Conservation (phyloP, 73 alveolate genomes). For the Tetrahymena thermophila region DNA sequence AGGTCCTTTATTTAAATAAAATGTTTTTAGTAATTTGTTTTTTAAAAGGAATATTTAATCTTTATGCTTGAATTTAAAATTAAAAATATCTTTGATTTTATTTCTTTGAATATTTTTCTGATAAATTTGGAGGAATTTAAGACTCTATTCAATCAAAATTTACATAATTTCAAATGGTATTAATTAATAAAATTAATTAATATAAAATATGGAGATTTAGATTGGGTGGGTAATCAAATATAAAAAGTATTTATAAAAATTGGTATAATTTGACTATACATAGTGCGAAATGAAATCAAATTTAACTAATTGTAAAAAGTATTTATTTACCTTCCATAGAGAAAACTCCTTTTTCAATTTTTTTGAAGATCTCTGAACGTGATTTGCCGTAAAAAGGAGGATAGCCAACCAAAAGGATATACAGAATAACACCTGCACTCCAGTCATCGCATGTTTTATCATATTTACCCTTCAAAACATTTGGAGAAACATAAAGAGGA, state of each 20-base stretch:
- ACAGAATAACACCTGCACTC: conserved; percentile 89
- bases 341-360: conserved; percentile 7
- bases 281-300: not conserved
- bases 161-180: not conserved
- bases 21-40: too few species aligned
- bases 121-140: not conserved
- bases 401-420: conserved; percentile 81
- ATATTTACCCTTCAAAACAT: conserved; percentile 88
- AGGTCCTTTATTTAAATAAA: not conserved
- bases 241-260: too few species aligned
- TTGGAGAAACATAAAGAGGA: conserved; percentile 94
- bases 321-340: not conserved
- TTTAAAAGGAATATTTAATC: too few species aligned
- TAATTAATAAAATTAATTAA: not conserved
- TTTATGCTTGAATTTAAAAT: too few species aligned
- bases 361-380: conserved; percentile 6
- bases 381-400: conserved; percentile 89
- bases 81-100: not conserved
- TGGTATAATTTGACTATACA: not conserved
- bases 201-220: not conserved
- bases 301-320: not conserved
- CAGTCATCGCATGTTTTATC: conserved; percentile 91
- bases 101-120: not conserved
- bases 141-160: too few species aligned
- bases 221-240: not conserved